Evolutionary conservation across 2,329 filamentous ascomycete genomes (phyloP).

Genomic region (Aspergillus neotritici): DNA sequence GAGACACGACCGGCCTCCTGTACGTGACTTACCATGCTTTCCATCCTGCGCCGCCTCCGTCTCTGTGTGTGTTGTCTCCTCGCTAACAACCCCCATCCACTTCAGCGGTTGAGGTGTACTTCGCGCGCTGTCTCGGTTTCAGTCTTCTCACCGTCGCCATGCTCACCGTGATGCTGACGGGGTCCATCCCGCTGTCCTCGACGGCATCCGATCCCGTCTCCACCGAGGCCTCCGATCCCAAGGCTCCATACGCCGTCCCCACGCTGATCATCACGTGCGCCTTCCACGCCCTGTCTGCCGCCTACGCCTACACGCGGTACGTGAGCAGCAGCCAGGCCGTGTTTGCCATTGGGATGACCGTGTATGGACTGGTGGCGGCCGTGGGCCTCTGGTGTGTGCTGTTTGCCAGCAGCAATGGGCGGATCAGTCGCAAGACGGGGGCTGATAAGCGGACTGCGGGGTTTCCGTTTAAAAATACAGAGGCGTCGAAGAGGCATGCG

Average conservation of each 20-base stretch:
- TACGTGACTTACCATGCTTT: constrained; percentile 27
- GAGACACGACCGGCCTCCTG: constrained; percentile 52
- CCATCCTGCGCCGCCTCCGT: background rate
- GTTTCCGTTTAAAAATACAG: constrained; percentile 59
- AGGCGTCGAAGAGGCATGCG: constrained; percentile 49
- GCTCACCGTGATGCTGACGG: constrained; percentile 63
- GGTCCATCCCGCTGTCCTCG: constrained; percentile 61
- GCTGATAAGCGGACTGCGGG: constrained; percentile 62
- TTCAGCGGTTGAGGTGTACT: constrained; percentile 63
- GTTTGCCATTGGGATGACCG: constrained; percentile 56
- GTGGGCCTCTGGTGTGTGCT: constrained; percentile 61
- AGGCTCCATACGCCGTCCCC: constrained; percentile 60
- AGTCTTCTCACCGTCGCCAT: constrained; percentile 60
- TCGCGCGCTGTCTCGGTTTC: constrained; percentile 65
- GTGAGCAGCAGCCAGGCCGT: constrained; percentile 50
- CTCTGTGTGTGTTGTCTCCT: background rate
- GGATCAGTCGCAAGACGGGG: constrained; percentile 58
- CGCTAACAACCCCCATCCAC: constrained; percentile 9
- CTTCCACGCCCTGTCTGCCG: constrained; percentile 59
- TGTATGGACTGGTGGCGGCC: constrained; percentile 52
- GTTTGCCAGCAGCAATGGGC: constrained; percentile 52
- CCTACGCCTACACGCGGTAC: constrained; percentile 65
- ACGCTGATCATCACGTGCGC: constrained; percentile 60
- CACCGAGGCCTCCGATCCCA: constrained; percentile 41
- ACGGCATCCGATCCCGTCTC: constrained; percentile 37